Evolutionary conservation across 208 protist genomes (phyloP), one percentile per base, ranked within the genome.

Genomic region (Leishmania turanica): DNA sequence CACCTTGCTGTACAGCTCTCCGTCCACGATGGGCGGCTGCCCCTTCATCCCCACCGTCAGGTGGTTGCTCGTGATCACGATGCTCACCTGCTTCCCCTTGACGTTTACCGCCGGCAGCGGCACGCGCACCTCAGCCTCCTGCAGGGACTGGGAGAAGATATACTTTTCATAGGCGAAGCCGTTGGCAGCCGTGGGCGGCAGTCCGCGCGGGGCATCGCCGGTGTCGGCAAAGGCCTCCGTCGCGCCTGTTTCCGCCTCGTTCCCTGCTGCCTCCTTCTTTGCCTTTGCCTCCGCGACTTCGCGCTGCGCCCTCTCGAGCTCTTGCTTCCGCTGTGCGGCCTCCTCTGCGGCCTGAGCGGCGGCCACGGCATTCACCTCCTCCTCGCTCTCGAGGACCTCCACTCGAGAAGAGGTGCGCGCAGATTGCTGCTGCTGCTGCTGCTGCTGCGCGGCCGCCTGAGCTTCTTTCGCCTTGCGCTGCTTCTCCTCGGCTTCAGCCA

Each of bases 161-260:
- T 98, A 98, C 76, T 91, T 79, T 72, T 92, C 91, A 73, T 97
- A 97, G 34, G 96, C 96, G 62, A 92, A 97, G 47, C 96, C 96
- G 85, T 98, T 98, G 68, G 84, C 87, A 3, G 79, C 78, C 15
- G 90, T 98, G 9, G 96, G 96, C 4, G 87, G 87, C 3, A 97
- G 85, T 15, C 94, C 95, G 58, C 96, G 95, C 9, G 94, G 93
- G 84, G 92, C 95, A 80, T 92, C 89, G 9, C 53, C 90, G 58
- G 84, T 90, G 68, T 86, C 89, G 17, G 79, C 83, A 54, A 84
- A 81, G 17, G 85, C 84, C 79, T 87, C 82, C 68, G 78, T 64
- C 73, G 69, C 34, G 21, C n/a, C 69, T n/a, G 42, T 51, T 24
- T 76, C 77, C 8, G 87, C 86, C 65, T 74, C 88, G 21, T 84